Percentiles rank a stretch among this genome's conserved stretches.
Evolutionary conservation across 176 grass and related monocot species (phyloP).

Genomic region (Ensete glaucum): DNA sequence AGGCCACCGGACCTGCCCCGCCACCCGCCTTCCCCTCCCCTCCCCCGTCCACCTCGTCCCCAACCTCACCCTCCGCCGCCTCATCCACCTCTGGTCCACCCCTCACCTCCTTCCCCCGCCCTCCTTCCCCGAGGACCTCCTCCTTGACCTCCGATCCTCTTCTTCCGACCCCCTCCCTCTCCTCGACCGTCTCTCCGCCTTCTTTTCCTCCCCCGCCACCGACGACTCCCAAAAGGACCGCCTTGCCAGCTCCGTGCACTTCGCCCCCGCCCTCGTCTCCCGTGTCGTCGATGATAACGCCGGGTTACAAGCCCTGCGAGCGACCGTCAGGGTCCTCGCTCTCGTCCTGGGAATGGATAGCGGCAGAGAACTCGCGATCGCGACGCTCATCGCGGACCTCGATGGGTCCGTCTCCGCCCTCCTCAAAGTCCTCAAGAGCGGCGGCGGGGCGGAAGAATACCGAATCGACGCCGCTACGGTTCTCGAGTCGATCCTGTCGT

Average conservation of each 20-base stretch:
- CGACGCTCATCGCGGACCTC: conserved; percentile 32
- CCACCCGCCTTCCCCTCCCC: conserved; percentile 63
- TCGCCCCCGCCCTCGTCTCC: conserved; percentile 27
- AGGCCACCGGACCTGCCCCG: conserved; percentile 80
- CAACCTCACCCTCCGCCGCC: conserved; percentile 23
- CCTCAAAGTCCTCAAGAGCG: conserved; percentile 19
- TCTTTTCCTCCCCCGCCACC: conserved; percentile 17
- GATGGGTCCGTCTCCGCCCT: conserved; percentile 32
- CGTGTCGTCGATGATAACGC: conserved; percentile 2
- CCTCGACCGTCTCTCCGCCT: conserved; percentile 39
- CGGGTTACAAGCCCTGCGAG: conserved; percentile 14
- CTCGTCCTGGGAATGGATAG: conserved; percentile 34
- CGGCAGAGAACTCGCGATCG: conserved; percentile 31
- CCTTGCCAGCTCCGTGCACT: conserved; percentile 26
- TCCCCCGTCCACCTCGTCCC: conserved; percentile 58
- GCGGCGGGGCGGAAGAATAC: conserved; percentile 20
- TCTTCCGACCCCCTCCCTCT: conserved; percentile 37
- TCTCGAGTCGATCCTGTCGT: conserved; percentile 50
- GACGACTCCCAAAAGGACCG: conserved; percentile 22
- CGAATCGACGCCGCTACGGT: conserved; percentile 25
- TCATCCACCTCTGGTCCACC: conserved; percentile 7
- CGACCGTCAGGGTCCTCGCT: conserved; percentile 39
- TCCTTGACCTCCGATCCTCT: conserved; percentile 27
- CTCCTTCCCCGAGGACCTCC: conserved; percentile 35
- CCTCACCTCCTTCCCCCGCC: conserved; percentile 5